A percentile compares a stretch with the other conserved stretches of the same genome.
These are phyloP conservation scores for Jatropha curcas DNA, from an alignment of 345 rosid genomes.

Conservation along the genomic window DNA sequence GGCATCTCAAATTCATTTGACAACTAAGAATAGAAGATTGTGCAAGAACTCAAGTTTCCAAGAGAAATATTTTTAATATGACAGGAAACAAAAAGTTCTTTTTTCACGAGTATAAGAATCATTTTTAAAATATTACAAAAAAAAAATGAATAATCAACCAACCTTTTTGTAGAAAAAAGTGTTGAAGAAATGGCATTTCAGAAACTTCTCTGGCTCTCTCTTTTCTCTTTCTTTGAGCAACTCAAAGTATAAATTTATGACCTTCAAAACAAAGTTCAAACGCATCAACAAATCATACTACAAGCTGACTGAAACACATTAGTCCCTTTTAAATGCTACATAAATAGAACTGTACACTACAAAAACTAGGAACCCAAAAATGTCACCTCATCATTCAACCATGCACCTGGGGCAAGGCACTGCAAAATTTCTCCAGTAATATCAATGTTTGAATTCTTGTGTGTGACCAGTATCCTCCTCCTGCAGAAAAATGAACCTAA, in stretches of 20 bases:
- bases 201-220: constrained; percentile 79
- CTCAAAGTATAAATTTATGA: constrained; percentile 81
- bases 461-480: constrained; percentile 55
- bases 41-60: neutral
- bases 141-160: constrained; percentile 7
- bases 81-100: neutral
- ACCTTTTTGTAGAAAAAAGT: constrained; percentile 98
- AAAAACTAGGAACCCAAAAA: constrained; percentile 5
- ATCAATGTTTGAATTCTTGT: constrained; percentile 63
- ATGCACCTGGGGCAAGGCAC: constrained; percentile 72
- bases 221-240: constrained; percentile 92
- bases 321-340: neutral
- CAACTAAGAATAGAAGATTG: neutral
- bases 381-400: constrained; percentile 97
- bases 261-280: constrained; percentile 47
- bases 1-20: constrained; percentile 4
- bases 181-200: constrained; percentile 91
- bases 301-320: neutral
- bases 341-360: constrained; percentile 5
- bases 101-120: neutral
- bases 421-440: constrained; percentile 63
- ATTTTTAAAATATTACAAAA: constrained; percentile 3
- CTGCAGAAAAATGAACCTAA: constrained; percentile 40
- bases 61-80: neutral
- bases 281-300: constrained; percentile 19